phyloP scores from a whole-genome alignment of 2,329 filamentous ascomycete genomes.

The Domatiomyces globalis region DNA sequence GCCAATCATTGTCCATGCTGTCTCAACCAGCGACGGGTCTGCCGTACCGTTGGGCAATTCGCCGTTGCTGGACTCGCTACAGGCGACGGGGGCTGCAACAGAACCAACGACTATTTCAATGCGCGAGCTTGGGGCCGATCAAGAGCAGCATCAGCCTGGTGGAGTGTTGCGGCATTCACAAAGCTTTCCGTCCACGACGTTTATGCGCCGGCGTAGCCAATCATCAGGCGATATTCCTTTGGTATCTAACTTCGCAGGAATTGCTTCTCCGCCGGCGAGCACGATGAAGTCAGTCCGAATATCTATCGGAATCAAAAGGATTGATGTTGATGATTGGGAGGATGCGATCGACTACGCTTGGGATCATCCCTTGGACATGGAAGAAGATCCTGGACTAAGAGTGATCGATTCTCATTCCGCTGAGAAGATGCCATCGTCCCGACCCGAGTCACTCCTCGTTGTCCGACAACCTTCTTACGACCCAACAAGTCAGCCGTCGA shows the following conservation, averaged over 20 bases:
- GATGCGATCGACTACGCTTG: constrained; percentile 18
- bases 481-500: background rate
- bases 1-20: constrained; percentile 15
- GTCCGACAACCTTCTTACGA: background rate
- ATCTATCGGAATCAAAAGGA: constrained; percentile 10
- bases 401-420: background rate
- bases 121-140: background rate
- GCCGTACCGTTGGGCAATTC: constrained; percentile 11
- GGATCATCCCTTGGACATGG: constrained; percentile 13
- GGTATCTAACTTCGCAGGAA: background rate
- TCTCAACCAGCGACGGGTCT: constrained; percentile 15
- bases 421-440: background rate
- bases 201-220: background rate
- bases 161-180: background rate
- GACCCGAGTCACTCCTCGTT: background rate
- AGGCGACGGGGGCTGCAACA: background rate
- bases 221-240: background rate
- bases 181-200: background rate
- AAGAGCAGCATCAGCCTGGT: background rate
- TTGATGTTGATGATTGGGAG: constrained; percentile 16
- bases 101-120: background rate
- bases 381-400: constrained; percentile 1
- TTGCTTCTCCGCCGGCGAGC: background rate
- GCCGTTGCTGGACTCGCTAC: constrained; percentile 7
- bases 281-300: constrained; percentile 1